Evolutionary conservation across 441 rosid genomes (phyloP).

Genomic region (Geranium incanum): DNA sequence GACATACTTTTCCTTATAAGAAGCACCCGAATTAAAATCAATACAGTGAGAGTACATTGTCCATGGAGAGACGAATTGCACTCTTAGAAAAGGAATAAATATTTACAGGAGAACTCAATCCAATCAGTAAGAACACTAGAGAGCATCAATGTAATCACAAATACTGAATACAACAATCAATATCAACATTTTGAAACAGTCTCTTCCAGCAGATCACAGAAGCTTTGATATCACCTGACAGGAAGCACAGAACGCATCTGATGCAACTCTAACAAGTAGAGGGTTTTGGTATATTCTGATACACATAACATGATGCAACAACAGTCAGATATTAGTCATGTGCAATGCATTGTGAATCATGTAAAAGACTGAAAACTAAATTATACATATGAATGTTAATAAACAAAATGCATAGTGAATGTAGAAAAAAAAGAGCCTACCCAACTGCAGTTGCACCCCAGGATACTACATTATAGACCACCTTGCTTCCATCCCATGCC

Average conservation of each 20-base stretch:
- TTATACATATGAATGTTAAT: neutral
- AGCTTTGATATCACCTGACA: conserved; percentile 5
- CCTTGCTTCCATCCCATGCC: conserved; percentile 10
- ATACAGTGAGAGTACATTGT: too few relatives aligned
- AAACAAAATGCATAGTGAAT: too few relatives aligned
- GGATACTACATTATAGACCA: neutral
- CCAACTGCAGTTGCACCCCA: conserved; percentile 8
- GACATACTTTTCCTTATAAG: too few relatives aligned
- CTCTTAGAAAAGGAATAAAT: neutral
- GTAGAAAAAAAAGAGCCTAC: neutral
- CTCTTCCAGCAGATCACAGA: neutral
- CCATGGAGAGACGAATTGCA: too few relatives aligned
- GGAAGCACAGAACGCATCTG: neutral
- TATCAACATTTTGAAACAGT: neutral
- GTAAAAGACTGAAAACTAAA: neutral
- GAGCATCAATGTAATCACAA: neutral
- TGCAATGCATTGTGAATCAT: neutral
- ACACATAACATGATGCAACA: neutral
- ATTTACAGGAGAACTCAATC: conserved; percentile 1
- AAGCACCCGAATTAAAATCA: too few relatives aligned
- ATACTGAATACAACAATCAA: neutral
- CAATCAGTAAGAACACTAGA: neutral
- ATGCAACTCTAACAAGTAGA: neutral
- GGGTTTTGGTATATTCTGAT: conserved; percentile 6
- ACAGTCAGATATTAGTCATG: neutral